Conservation (phyloP, 495 filamentous ascomycete genomes). For the Podospora conica region DNA sequence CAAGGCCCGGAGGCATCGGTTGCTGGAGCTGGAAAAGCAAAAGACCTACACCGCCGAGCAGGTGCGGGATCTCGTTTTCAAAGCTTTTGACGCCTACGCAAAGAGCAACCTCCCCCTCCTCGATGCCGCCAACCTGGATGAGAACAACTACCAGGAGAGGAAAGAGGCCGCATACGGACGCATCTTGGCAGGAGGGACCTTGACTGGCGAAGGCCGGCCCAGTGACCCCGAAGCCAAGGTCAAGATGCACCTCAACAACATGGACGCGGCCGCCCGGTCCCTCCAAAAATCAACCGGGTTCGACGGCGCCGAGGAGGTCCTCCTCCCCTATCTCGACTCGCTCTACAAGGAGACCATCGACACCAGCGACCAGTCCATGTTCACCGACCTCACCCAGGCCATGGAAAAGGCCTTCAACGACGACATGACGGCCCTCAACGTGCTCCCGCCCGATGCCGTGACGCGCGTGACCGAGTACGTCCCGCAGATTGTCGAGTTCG, state of each 20-base stretch:
- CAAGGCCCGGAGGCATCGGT: constrained; percentile 67
- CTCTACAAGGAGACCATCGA: constrained; percentile 69
- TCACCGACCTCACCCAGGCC: constrained; percentile 71
- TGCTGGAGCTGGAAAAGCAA: constrained; percentile 56
- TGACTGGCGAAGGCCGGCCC: constrained; percentile 53
- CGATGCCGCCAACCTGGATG: constrained; percentile 30
- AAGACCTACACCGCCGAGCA: constrained; percentile 39
- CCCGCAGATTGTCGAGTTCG: constrained; percentile 63
- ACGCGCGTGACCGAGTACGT: constrained; percentile 90
- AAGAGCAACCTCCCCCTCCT: constrained; percentile 69
- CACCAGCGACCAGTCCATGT: constrained; percentile 60
- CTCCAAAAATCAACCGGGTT: constrained; percentile 43
- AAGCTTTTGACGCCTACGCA: constrained; percentile 67
- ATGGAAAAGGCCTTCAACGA: constrained; percentile 78
- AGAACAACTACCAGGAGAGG: constrained; percentile 49
- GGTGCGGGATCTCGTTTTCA: constrained; percentile 46
- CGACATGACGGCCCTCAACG: constrained; percentile 83
- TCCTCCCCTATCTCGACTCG: constrained; percentile 79
- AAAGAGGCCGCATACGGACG: constrained; percentile 56
- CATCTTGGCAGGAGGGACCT: constrained; percentile 57
- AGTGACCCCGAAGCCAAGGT: constrained; percentile 74
- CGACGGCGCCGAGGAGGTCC: constrained; percentile 54
- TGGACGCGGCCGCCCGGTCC: constrained; percentile 53
- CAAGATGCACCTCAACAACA: constrained; percentile 88
- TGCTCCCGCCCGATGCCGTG: constrained; percentile 70